phyloP scores from a whole-genome alignment of 2,329 filamentous ascomycete genomes.

The Stachybotrys echinatus region DNA sequence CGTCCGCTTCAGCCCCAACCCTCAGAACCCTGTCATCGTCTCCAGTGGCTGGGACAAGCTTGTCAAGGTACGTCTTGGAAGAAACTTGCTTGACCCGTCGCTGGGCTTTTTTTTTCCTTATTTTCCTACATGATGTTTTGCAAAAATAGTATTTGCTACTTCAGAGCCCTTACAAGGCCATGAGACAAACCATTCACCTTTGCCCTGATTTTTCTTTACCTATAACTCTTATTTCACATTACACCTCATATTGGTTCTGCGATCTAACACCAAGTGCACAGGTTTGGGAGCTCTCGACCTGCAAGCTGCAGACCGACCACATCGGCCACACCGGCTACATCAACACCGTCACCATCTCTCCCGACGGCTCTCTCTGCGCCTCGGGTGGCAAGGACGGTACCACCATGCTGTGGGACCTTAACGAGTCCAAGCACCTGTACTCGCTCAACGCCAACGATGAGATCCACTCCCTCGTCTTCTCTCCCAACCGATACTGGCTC shows the following conservation, averaged over 20 bases:
- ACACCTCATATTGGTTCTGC: too few relatives aligned
- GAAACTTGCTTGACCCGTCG: not conserved
- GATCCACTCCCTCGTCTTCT: constrained; percentile 99
- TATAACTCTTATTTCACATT: too few relatives aligned
- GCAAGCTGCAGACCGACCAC: constrained; percentile 99
- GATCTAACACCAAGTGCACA: constrained; percentile 32
- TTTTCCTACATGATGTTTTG: constrained; percentile 77
- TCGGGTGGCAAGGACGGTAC: constrained; percentile 99
- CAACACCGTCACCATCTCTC: constrained; percentile 99
- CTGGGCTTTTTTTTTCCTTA: constrained; percentile 21
- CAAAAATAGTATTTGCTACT: constrained; percentile 99
- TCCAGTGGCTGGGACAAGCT: constrained; percentile 99
- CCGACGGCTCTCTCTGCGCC: constrained; percentile 97
- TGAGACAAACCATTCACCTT: constrained; percentile 95
- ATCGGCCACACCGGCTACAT: constrained; percentile 99
- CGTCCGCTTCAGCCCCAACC: constrained; percentile 99
- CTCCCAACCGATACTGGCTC: constrained; percentile 99
- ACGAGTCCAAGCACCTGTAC: constrained; percentile 99
- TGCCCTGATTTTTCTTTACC: constrained; percentile 66
- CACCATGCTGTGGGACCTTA: constrained; percentile 99
- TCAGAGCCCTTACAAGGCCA: constrained; percentile 93
- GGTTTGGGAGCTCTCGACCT: constrained; percentile 99
- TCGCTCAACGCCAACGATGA: constrained; percentile 98
- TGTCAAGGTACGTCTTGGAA: constrained; percentile 78
- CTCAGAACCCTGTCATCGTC: constrained; percentile 99